Percentiles rank a stretch among this genome's conserved stretches.
Evolutionary conservation across 371 early-diverging fungal genomes (phyloP).

Genomic region (Parasitella parasitica): DNA sequence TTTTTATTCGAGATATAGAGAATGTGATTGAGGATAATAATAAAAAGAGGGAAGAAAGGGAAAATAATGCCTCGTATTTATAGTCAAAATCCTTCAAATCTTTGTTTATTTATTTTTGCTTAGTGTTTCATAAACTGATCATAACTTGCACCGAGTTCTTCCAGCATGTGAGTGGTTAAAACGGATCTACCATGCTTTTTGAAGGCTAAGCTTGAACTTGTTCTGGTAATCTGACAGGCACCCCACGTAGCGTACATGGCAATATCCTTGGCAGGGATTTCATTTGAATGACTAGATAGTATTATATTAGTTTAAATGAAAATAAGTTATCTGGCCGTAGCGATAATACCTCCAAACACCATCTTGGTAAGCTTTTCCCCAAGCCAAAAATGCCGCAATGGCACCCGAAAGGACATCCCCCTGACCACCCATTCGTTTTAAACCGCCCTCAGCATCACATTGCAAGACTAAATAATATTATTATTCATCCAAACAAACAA

Average conservation of each 20-base stretch:
- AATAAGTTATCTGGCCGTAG: background rate
- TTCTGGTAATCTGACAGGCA: slow-evolving; percentile 67
- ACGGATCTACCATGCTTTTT: slow-evolving; percentile 70
- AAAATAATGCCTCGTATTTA: background rate
- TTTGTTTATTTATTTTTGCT: slow-evolving; percentile 10
- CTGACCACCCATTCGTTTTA: slow-evolving; percentile 97
- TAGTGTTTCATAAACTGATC: slow-evolving; percentile 25
- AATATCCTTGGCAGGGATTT: slow-evolving; percentile 47
- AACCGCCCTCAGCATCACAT: slow-evolving; percentile 70
- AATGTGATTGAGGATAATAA: background rate
- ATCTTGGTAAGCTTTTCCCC: slow-evolving; percentile 71
- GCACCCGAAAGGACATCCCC: slow-evolving; percentile 96
- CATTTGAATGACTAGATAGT: slow-evolving; percentile 34
- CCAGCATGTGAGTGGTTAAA: slow-evolving; percentile 73
- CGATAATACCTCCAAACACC: slow-evolving; percentile 59
- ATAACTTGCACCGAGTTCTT: slow-evolving; percentile 65
- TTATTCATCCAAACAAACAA: background rate
- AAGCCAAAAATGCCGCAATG: slow-evolving; percentile 86
- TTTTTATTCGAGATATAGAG: background rate
- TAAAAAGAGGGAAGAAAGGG: background rate
- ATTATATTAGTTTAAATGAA: background rate
- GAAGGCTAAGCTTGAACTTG: slow-evolving; percentile 69
- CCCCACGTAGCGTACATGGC: slow-evolving; percentile 72
- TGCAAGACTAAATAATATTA: slow-evolving; percentile 40
- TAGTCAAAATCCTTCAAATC: background rate